Evolutionary conservation across 2,329 filamentous ascomycete genomes (phyloP), one percentile per base, ranked within the genome.

Genomic region (Neobulgaria alba): DNA sequence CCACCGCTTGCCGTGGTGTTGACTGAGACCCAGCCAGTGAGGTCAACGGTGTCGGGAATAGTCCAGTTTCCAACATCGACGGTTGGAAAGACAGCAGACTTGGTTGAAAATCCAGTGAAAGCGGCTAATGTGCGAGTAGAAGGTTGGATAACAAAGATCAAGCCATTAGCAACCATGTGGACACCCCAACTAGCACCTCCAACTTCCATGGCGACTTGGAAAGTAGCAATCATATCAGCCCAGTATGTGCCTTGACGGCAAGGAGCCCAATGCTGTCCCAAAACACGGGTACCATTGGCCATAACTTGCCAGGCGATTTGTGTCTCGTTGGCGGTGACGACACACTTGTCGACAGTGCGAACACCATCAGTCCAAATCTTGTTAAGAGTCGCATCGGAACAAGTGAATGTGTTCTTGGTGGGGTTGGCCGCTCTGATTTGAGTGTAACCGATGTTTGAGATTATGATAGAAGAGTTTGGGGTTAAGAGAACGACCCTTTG

Each of bases 91-190:
- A 53, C 47, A 14, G 42, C 43, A 38, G 42, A 42, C n/a, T 29
- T 39, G 20, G 49, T 36, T 3, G 48, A 49, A 14, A 51, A 34
- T 9, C 50, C 50, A 26, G 51, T 46, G 21, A 51, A 49, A 19
- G 47, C 46, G 9, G 23, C 42, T 21, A 53, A 34, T 10, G 36
- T 39, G 29, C 47, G 17, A 14, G 42, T 48, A 15, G 37, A 41
- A 31, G 39, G 26, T 36, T 50, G 41, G n/a, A 50, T 21, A 20
- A 38, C 42, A 29, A 52, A 50, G 8, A 53, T 48, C 10, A 53
- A 37, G 5, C 48, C 48, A 47, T 53, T 53, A 29, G 50, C 46
- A 31, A 53, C 50, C 46, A 53, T 53, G 20, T 51, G 46, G 17
- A 49, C 38, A 3, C 46, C 50, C 50, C 50, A 52, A 30, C 50